Base-by-base conservation (phyloP, 1,284 basidiomycete genomes). In the Cryptococcus amylolentus region DNA sequence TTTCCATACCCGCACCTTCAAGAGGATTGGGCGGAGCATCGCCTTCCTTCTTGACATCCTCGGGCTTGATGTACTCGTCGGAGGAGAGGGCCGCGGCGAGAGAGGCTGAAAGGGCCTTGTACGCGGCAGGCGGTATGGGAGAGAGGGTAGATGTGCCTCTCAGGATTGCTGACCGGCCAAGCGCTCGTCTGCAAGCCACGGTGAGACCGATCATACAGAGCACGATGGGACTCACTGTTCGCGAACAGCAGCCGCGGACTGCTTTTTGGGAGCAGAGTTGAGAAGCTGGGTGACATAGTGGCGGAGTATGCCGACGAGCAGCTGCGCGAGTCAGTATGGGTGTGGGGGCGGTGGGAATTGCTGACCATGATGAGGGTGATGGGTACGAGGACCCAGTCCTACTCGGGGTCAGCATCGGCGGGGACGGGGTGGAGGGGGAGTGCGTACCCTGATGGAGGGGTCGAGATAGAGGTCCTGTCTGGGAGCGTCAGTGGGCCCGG, bases 301-400 rank as follows among this genome's bases (percentile, higher is more conserved):
- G 61, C 96, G 81, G 31, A 98, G 80, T 50, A 99, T 82, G 31
- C 96, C 96, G 50, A 98, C 94, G 41, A 98, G 82, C 63, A 98
- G 88, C 91, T 93, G 66, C 12, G 31, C 27, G 6, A 4, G 28
- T 60, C 40, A 61, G 57, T 50, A 27, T 47, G 46, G n/a, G 23
- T 9, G 37, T 12, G 49, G 14, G 8, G 5, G 27, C 27, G 47
- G 18, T 20, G 20, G 38, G 18, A 37, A 16, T 23, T 18, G 45
- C 35, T 26, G 67, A 90, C 90, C 93, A 98, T 98, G 77, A 98
- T 93, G 63, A 97, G 80, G 46, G 93, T 95, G 77, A 99, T 96
- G 56, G 96, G 96, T 75, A 98, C 89, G 57, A 99, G 79, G 45
- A 98, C 83, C 82, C 81, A 82, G 66, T 81, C 77, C 72, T 80